phyloP scores from a whole-genome alignment of 768 basidiomycete genomes.

The Rhodotorula kratochvilovae region DNA sequence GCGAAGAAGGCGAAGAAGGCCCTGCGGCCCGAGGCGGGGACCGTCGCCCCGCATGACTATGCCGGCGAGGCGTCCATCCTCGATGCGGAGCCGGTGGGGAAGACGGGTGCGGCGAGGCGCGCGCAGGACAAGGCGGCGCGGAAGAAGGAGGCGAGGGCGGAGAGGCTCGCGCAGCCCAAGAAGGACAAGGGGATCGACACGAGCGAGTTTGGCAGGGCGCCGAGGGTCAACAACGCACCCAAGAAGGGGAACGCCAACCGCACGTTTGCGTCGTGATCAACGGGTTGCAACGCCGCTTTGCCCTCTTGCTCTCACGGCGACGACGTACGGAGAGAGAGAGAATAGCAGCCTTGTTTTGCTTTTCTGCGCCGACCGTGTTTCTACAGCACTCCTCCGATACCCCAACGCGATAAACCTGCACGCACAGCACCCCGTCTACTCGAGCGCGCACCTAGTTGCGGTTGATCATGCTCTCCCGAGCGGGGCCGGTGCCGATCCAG shows the following conservation, averaged over 20 bases:
- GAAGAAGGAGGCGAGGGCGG: slow-evolving; percentile 18
- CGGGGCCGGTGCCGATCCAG: slow-evolving; percentile 90
- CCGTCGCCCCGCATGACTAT: slow-evolving; percentile 36
- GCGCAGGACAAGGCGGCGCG: slow-evolving; percentile 20
- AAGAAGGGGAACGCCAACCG: slow-evolving; percentile 14
- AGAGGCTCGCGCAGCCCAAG: neutral
- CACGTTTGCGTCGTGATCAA: slow-evolving; percentile 2
- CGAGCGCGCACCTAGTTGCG: neutral
- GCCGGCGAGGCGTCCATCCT: slow-evolving; percentile 10
- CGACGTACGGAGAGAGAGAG: too few species aligned
- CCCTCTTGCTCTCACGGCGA: too few species aligned
- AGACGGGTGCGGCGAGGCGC: slow-evolving; percentile 6
- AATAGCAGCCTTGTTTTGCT: too few species aligned
- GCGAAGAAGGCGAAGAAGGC: slow-evolving; percentile 28
- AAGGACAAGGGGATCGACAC: slow-evolving; percentile 27
- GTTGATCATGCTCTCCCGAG: slow-evolving; percentile 23
- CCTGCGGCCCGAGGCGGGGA: neutral
- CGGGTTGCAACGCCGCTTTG: neutral
- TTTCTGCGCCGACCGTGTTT: too few species aligned
- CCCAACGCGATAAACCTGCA: neutral
- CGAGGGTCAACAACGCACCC: slow-evolving; percentile 31
- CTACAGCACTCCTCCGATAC: neutral
- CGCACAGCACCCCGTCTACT: neutral
- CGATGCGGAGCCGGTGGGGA: slow-evolving; percentile 10
- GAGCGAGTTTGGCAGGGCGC: slow-evolving; percentile 26